These are phyloP conservation scores for Endotrypanum monterogeii DNA, from an alignment of 208 protist genomes.

Conservation along the genomic window DNA sequence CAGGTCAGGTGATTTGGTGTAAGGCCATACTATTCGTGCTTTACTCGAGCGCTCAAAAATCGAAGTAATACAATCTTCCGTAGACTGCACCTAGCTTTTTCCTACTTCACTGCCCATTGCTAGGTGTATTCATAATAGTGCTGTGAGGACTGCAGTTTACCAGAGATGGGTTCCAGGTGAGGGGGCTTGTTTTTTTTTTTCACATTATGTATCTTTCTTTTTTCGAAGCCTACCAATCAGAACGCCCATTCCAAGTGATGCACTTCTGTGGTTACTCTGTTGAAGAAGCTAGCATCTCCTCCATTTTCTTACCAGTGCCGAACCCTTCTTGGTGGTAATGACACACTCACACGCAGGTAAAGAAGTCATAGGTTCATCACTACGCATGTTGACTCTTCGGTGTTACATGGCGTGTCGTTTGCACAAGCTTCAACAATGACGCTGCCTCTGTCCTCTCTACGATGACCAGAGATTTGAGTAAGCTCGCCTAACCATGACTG, in stretches of 20 bases:
- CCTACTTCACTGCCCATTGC: not conserved
- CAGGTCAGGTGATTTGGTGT: conserved; percentile 6
- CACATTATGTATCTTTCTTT: not conserved
- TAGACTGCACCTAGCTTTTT: not conserved
- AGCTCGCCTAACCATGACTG: not conserved
- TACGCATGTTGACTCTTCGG: not conserved
- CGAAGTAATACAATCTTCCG: not conserved
- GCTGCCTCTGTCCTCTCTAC: not conserved
- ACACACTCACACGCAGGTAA: not conserved
- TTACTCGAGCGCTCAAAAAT: not conserved
- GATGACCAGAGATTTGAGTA: not conserved
- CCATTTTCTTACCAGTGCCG: not conserved
- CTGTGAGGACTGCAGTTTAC: not conserved
- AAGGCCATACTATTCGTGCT: not conserved
- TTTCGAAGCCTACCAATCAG: not conserved
- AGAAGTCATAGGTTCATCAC: not conserved
- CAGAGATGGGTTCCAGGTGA: not conserved
- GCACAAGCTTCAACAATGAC: not conserved
- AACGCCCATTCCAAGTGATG: not conserved
- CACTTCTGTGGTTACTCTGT: not conserved
- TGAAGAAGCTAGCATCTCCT: not conserved
- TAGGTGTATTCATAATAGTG: not conserved
- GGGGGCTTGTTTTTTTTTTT: not conserved
- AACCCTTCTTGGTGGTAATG: not conserved
- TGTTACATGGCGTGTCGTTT: not conserved